Base-by-base conservation (phyloP, 768 basidiomycete genomes). In the Auriscalpium microsporum region DNA sequence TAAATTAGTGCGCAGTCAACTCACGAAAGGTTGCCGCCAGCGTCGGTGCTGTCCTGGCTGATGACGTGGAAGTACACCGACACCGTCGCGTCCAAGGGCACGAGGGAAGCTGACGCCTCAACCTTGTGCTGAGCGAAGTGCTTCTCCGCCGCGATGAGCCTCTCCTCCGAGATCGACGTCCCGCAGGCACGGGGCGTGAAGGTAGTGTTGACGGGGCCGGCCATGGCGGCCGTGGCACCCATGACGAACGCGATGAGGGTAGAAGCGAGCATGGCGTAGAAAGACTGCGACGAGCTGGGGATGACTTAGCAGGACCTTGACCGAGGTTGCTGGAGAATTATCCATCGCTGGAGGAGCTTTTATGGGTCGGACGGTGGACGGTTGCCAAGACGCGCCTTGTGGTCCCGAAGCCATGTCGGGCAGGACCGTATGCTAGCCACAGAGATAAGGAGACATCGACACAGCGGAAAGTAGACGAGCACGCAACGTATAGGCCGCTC, bases 11-110 rank as follows among this genome's bases (percentile, higher is more conserved):
- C 13, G 10, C 4, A 21, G 21, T 21, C 10, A 21, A 45, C 48
- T 36, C 23, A 50, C 50, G 50, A 35, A 35, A 50, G 50, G 17
- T 21, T 50, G 9, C 50, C 50, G 8, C 50, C 50, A 10, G 50
- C 50, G 11, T 11, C 34, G 8, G 75, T 73, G 50, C 67, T 57
- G 59, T 75, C 73, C 56, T 71, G 64, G 61, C 64, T 69, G 60
- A 79, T 69, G 55, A 78, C 71, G 56, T 78, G 73, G 65, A 73
- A 76, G 65, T 74, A 71, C 34, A 78, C 69, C 57, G 72, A 64
- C n/a, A 78, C 42, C 7, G 61, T 55, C 16, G 62, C 59, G 1
- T 55, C 40, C 4, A 62, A 59, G 16, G 63, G 61, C 19, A 42
- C 59, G 4, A 36, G 34, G n/a, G 38, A 21, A 34, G 52, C 40